These are phyloP conservation scores for Phytopythium vexans DNA, from an alignment of 352 stramenopile species.

Conservation along the genomic window DNA sequence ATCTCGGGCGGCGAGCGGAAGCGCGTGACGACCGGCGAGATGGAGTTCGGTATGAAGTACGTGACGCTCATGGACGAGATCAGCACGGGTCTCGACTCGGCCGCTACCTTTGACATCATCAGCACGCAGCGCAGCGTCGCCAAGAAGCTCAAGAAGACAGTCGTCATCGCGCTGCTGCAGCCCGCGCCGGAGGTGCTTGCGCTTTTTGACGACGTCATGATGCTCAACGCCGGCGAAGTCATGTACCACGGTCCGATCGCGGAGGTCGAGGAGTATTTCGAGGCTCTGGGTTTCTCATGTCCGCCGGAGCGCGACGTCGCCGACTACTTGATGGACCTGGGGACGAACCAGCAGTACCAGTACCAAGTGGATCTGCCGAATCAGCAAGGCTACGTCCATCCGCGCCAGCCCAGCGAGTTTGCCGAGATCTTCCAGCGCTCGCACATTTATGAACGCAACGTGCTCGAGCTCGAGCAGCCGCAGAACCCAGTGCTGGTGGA, in stretches of 20 bases:
- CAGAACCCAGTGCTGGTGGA: slow-evolving; percentile 12
- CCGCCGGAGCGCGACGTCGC: slow-evolving; percentile 24
- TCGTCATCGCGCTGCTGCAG: slow-evolving; percentile 82
- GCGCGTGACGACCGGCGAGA: too few species aligned
- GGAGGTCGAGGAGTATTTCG: slow-evolving; percentile 32
- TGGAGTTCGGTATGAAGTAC: slow-evolving; percentile 70
- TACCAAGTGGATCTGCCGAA: slow-evolving; percentile 19
- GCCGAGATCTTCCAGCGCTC: slow-evolving; percentile 32
- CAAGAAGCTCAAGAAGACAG: slow-evolving; percentile 35
- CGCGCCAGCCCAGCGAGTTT: slow-evolving; percentile 32
- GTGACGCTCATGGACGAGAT: slow-evolving; percentile 91
- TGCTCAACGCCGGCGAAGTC: slow-evolving; percentile 41
- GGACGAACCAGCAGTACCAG: slow-evolving; percentile 30
- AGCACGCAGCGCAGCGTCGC: slow-evolving; percentile 40
- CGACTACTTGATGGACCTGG: slow-evolving; percentile 36
- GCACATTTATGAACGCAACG: slow-evolving; percentile 18
- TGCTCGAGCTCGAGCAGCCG: slow-evolving; percentile 60
- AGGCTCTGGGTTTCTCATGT: slow-evolving; percentile 24
- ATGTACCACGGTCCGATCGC: slow-evolving; percentile 34
- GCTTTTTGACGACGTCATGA: slow-evolving; percentile 49
- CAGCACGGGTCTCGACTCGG: slow-evolving; percentile 47
- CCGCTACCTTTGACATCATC: slow-evolving; percentile 58
- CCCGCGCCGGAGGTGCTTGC: slow-evolving; percentile 54
- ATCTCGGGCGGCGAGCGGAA: slow-evolving; percentile 35
- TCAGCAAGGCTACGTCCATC: slow-evolving; percentile 9